phyloP scores from a whole-genome alignment of 352 stramenopile species.

The Phytophthora tubulina region DNA sequence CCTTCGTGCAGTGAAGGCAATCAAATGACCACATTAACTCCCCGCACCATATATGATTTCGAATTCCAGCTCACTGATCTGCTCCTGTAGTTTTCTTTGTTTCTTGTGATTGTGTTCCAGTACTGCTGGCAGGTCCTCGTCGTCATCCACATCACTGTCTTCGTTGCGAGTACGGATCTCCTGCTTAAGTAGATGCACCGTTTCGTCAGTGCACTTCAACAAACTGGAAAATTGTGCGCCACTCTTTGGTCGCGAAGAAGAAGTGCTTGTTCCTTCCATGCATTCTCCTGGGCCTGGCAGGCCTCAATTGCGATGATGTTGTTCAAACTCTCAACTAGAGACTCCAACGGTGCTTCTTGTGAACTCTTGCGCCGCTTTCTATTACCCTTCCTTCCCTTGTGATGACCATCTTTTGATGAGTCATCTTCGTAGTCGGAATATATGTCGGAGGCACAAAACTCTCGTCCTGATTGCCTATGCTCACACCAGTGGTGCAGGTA shows the following conservation, averaged over 20 bases:
- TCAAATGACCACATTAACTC: neutral
- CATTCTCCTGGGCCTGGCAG: neutral
- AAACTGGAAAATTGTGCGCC: neutral
- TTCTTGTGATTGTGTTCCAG: neutral
- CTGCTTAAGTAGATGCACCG: neutral
- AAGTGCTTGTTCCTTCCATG: neutral
- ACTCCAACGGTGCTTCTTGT: neutral
- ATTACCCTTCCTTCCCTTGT: neutral
- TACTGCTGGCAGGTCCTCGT: neutral
- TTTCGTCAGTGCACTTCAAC: neutral
- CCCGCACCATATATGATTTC: neutral
- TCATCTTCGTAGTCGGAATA: constrained; percentile 8
- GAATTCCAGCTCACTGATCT: neutral
- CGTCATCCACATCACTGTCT: neutral
- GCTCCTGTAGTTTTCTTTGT: neutral
- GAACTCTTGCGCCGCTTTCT: constrained; percentile 2
- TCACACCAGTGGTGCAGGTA: constrained; percentile 13
- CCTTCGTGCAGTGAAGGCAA: too few species aligned
- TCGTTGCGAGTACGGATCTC: neutral
- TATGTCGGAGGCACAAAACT: neutral
- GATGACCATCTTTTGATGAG: constrained; percentile 4
- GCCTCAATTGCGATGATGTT: neutral
- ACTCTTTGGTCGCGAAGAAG: neutral
- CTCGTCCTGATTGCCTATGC: neutral
- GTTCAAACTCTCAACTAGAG: neutral